Evolutionary conservation across 805 yeast genomes (phyloP), one percentile per base, ranked within the genome.

Genomic region (Hanseniaspora pseudoguilliermondii): DNA sequence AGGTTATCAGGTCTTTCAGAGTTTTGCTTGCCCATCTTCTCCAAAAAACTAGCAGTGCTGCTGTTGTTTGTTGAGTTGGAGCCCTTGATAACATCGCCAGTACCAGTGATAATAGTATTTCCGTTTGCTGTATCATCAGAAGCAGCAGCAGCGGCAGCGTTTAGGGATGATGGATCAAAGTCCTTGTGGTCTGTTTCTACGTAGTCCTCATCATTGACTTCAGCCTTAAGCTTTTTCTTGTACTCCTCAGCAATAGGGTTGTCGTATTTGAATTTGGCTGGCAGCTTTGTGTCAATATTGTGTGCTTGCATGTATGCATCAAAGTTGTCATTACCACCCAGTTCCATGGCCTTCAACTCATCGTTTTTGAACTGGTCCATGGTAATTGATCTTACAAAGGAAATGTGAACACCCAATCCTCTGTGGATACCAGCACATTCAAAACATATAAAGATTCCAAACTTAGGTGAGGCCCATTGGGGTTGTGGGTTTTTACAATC

Each of bases 391-490:
- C 98, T 78, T 39, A 93, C 97, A 73, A 93, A 93, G 43, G 97
- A 90, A 57, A 93, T 82, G 68, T 93, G 98, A 44, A 93, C 98
- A 41, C 98, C 98, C 49, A 93, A 74, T 13, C 97, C 95, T 69
- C 95, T 78, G 69, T 93, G 99, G 57, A 84, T 75, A 47, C 99
- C 99, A 20, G 98, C 98, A 74, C 98, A 93, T 68, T 93, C 99
- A 42, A 93, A 77, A 70, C 98, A 93, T 66, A 93, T 91, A 71
- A 90, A 93, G 59, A 93, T 86, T 58, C 98, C 98, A 71, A 91
- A 89, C 70, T 93, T 93, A 39, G 97, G 97, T 15, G 96, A 88
- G 1, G 97, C 97, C 98, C 98, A 93, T 69, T 93, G 98, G 10
- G 98, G 98, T 67, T 90, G 91, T 58, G 95, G 96, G 1, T 97